Evolutionary conservation across 176 grass and related monocot species (phyloP), one percentile per base, ranked within the genome.

Genomic region (Oryza meyeriana): DNA sequence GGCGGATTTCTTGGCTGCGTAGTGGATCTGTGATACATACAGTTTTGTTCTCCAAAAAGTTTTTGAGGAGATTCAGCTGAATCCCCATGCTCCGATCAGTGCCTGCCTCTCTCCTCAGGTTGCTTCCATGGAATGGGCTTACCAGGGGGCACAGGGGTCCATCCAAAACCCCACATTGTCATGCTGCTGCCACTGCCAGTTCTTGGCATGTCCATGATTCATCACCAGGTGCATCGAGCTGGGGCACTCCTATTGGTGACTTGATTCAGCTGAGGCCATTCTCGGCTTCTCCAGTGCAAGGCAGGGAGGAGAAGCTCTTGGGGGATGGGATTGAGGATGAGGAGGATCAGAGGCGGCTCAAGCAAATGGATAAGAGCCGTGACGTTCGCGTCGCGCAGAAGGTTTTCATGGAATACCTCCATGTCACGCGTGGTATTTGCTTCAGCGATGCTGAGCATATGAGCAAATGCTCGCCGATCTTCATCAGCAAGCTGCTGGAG

Each of bases 331-430:
- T 44, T 3, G 78, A 48, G 16, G 38, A 86, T 2, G 80, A 58
- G 16, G 80, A 48, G 10, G 89, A 87, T 55, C 35, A 18, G 29
- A 69, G 24, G 34, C 1, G 18, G 34, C 1, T 64, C 47, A 71
- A 5, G 17, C 57, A 41, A 20, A 42, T 81, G 71, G 30, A 45
- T 71, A 87, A 20, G 16, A 78, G n/a, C 14, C 74, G 72, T 4
- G 67, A 41, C 0, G 59, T 82, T 22, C 68, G 38, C 11, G 18
- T 61, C 27, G 91, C 85, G 4, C 85, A 76, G 82, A 58, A 10
- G 36, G 61, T 71, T 20, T 84, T 93, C 38, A 33, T 93, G 82
- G 91, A 93, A 8, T 93, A 93, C 75, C 91, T 93, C 72, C 88
- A 93, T 24, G 7, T 64, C 29, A 93, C 91, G 0, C 85, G 88